These are phyloP conservation scores for Amniculicola lignicola DNA, from an alignment of 495 filamentous ascomycete genomes.

Conservation along the genomic window DNA sequence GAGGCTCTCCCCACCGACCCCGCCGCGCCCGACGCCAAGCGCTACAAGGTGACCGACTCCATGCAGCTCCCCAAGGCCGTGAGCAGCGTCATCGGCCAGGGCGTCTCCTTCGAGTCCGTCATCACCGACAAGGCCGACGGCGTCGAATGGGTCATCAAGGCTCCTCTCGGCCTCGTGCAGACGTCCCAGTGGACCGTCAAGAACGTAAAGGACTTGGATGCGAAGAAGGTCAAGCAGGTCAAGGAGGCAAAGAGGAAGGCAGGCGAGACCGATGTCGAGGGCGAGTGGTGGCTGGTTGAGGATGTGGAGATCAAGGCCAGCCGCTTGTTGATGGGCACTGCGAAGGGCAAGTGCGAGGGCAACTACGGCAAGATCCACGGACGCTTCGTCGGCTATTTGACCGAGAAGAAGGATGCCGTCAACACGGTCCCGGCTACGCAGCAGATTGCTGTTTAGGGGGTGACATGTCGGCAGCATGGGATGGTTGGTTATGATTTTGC, in stretches of 20 bases:
- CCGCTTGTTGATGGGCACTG: conserved; percentile 28
- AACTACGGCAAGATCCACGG: conserved; percentile 29
- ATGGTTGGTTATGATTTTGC: no score
- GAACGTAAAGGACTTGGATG: no score
- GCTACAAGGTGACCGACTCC: conserved; percentile 34
- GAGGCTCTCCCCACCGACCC: conserved; percentile 15
- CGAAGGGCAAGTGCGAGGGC: conserved; percentile 33
- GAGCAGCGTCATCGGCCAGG: conserved; percentile 31
- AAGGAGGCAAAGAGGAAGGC: conserved; percentile 5
- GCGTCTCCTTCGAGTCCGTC: conserved; percentile 24
- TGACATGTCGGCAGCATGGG: no score
- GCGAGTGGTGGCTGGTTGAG: conserved; percentile 23
- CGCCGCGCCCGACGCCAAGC: conserved; percentile 19
- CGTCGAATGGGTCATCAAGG: conserved; percentile 30
- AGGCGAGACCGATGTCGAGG: background rate
- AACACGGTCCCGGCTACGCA: no score
- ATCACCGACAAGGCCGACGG: conserved; percentile 30
- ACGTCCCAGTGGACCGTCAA: conserved; percentile 24
- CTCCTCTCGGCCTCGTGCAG: conserved; percentile 29
- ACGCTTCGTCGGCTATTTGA: conserved; percentile 24
- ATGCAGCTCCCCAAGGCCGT: conserved; percentile 34
- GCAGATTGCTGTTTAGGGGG: no score
- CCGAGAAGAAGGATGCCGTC: no score
- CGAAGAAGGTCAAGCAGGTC: conserved; percentile 7
- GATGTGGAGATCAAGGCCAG: conserved; percentile 30